Evolutionary conservation across 1,284 basidiomycete genomes (phyloP).

Genomic region (Mycena sp.): DNA sequence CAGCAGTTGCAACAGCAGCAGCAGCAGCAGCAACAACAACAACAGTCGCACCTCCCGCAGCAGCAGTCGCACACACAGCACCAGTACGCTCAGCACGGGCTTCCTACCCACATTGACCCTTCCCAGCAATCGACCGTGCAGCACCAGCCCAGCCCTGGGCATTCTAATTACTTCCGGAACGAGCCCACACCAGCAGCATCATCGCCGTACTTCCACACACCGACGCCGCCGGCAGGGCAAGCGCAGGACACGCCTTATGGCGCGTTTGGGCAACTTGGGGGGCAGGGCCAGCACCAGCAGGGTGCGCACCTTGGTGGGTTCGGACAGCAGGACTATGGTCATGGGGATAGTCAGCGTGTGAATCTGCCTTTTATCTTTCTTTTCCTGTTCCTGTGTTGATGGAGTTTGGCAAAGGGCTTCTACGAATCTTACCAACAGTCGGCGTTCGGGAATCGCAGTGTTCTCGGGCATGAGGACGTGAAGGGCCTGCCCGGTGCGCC

Average conservation of each 20-base stretch:
- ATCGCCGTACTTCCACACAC: conserved; percentile 75
- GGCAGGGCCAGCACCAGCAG: conserved; percentile 54
- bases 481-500: conserved; percentile 71
- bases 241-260: conserved; percentile 72
- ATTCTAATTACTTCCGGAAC: conserved; percentile 71
- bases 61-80: conserved; percentile 60
- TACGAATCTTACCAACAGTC: conserved; percentile 78
- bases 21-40: conserved; percentile 45
- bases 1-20: conserved; percentile 34
- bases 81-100: conserved; percentile 69
- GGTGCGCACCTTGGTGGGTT: conserved; percentile 69
- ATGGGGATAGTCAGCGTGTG: conserved; percentile 71
- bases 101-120: conserved; percentile 70
- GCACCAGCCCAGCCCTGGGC: conserved; percentile 45
- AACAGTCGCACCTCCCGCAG: conserved; percentile 32
- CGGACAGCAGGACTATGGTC: conserved; percentile 69
- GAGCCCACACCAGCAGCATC: conserved; percentile 54
- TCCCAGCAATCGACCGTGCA: conserved; percentile 57
- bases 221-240: conserved; percentile 75
- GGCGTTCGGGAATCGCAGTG: conserved; percentile 67
- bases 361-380: conserved; percentile 40
- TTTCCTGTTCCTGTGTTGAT: conserved; percentile 25
- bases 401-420: conserved; percentile 59
- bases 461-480: conserved; percentile 75
- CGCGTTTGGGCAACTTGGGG: conserved; percentile 62